A percentile compares a stretch with the other conserved stretches of the same genome.
Evolutionary conservation across 2,329 filamentous ascomycete species (phyloP).

Genomic region (Phialocephala sp.): DNA sequence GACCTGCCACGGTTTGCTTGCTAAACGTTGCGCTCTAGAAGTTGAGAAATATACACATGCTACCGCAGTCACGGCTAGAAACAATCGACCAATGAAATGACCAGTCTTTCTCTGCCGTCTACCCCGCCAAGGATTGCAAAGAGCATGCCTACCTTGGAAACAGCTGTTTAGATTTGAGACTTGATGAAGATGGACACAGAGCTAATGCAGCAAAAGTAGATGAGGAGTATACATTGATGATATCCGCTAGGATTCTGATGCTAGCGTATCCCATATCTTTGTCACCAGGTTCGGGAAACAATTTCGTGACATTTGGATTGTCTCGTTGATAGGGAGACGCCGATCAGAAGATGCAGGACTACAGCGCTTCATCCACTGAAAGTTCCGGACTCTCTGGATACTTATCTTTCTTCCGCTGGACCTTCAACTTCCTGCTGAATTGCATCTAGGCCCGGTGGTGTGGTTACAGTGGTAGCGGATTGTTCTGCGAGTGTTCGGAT

Average conservation of each 20-base stretch:
- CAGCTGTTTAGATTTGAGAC: not conserved
- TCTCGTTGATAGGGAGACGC: conserved; percentile 44
- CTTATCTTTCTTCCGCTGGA: too few species aligned
- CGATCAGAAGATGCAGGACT: too few species aligned
- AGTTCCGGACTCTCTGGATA: too few species aligned
- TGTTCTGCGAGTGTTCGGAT: not conserved
- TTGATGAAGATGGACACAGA: conserved; percentile 4
- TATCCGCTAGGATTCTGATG: conserved; percentile 67
- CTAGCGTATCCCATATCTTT: conserved; percentile 72
- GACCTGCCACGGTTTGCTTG: too few species aligned
- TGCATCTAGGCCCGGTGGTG: too few species aligned
- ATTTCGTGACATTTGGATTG: conserved; percentile 43
- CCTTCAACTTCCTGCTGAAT: too few species aligned
- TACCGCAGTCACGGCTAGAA: not conserved
- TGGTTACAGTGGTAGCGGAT: too few species aligned
- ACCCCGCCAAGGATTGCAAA: not conserved
- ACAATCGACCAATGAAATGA: not conserved
- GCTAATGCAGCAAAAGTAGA: conserved; percentile 70
- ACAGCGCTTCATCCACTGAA: too few species aligned
- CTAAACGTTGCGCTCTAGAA: too few species aligned
- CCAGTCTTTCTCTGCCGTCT: not conserved
- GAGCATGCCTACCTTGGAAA: not conserved
- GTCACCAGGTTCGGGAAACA: conserved; percentile 39
- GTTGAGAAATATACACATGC: conserved; percentile 5
- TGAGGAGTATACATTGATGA: conserved; percentile 80